Evolutionary conservation across 306 rosid genomes (phyloP).

Genomic region (Cyamopsis tetragonoloba): DNA sequence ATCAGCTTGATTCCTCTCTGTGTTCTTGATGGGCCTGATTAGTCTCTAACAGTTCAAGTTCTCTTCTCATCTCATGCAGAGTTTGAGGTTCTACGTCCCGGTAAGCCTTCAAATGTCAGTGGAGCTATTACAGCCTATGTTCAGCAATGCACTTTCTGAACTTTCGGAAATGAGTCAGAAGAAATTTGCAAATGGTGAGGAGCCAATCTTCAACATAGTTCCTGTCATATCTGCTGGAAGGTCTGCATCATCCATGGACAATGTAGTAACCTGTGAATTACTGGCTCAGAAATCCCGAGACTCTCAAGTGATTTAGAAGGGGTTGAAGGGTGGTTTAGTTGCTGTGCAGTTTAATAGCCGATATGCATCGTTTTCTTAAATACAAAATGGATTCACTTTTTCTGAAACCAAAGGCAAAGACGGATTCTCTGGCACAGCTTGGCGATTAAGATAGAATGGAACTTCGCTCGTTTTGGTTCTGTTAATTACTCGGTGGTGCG

Average conservation of each 20-base stretch:
- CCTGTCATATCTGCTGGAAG: constrained; percentile 78
- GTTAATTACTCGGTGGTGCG: background rate
- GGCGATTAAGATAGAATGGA: constrained; percentile 15
- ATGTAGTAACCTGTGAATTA: constrained; percentile 73
- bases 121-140: constrained; percentile 45
- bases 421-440: background rate
- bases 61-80: constrained; percentile 39
- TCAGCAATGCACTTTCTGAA: constrained; percentile 56
- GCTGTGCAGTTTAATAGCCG: background rate
- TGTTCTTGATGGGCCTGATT: constrained; percentile 5
- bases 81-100: constrained; percentile 72
- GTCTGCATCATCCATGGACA: constrained; percentile 57
- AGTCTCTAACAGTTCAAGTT: constrained; percentile 1
- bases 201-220: constrained; percentile 78
- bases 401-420: background rate
- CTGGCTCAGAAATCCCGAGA: constrained; percentile 57
- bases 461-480: background rate
- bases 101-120: constrained; percentile 43
- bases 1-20: background rate
- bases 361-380: background rate
- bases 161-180: constrained; percentile 42
- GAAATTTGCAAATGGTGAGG: constrained; percentile 33
- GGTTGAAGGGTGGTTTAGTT: background rate
- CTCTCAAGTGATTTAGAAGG: background rate
- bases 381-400: background rate